A percentile compares a stretch with the other conserved stretches of the same genome.
Conservation (phyloP, 169 alveolate genomes). For the Plasmodium yoelii region DNA sequence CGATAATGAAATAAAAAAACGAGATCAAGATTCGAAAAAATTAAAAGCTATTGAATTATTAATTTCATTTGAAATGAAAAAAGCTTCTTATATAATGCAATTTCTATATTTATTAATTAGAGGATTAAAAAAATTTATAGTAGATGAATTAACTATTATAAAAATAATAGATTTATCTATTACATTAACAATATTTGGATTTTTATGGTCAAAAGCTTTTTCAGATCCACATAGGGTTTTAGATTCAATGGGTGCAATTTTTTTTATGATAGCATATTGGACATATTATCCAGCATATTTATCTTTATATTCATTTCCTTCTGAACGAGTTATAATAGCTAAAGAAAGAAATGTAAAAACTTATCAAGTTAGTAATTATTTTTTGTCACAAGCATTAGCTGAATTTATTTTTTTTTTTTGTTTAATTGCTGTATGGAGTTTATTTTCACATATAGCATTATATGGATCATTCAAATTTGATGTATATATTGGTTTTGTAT, state of each 20-base stretch:
- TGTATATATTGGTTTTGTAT: constrained; percentile 25
- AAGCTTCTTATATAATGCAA: constrained; percentile 42
- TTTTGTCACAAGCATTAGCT: constrained; percentile 48
- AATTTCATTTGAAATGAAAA: constrained; percentile 45
- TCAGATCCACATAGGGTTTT: constrained; percentile 31
- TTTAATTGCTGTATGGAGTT: constrained; percentile 40
- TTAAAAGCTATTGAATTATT: constrained; percentile 28
- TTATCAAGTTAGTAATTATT: constrained; percentile 69
- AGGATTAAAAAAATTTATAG: constrained; percentile 48
- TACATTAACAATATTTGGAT: constrained; percentile 48
- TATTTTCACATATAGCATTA: constrained; percentile 28
- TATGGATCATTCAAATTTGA: constrained; percentile 51
- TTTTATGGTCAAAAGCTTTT: constrained; percentile 56
- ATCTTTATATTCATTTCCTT: constrained; percentile 78
- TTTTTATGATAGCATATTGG: constrained; percentile 71
- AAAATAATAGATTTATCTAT: constrained; percentile 36
- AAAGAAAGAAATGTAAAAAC: constrained; percentile 75
- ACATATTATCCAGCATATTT: constrained; percentile 68
- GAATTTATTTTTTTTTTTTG: constrained; percentile 67
- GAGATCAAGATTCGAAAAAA: constrained; percentile 32
- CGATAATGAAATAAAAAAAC: constrained; percentile 8
- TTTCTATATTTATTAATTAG: constrained; percentile 29
- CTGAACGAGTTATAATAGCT: constrained; percentile 77
- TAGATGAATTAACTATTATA: constrained; percentile 39
- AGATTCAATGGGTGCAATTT: constrained; percentile 68